phyloP scores from a whole-genome alignment of 78 protist genomes.

The Neovahlkampfia damariscottae region DNA sequence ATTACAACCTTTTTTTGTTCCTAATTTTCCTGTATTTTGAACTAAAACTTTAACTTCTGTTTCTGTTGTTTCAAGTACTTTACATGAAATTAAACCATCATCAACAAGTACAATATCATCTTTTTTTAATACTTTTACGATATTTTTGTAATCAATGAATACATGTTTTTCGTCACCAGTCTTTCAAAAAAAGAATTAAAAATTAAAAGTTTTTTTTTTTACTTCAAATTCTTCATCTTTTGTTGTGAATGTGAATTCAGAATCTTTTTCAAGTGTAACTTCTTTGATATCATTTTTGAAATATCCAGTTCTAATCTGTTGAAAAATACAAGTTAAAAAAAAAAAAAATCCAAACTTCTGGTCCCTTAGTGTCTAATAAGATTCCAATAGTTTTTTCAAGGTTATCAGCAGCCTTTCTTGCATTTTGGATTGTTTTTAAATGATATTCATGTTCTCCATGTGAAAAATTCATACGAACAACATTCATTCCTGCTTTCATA shows the following conservation, averaged over 20 bases:
- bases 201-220: slow-evolving; percentile 19
- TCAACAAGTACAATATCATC: slow-evolving; percentile 47
- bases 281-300: slow-evolving; percentile 11
- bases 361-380: slow-evolving; percentile 69
- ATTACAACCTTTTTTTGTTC: slow-evolving; percentile 58
- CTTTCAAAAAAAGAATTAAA: slow-evolving; percentile 39
- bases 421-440: slow-evolving; percentile 53
- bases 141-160: slow-evolving; percentile 14
- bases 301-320: slow-evolving; percentile 51
- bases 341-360: no score
- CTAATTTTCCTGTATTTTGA: slow-evolving; percentile 36
- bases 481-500: slow-evolving; percentile 57
- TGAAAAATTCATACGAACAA: slow-evolving; percentile 70
- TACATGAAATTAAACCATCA: slow-evolving; percentile 53
- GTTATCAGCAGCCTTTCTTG: slow-evolving; percentile 41
- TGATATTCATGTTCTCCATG: slow-evolving; percentile 84
- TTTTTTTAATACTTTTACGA: slow-evolving; percentile 1
- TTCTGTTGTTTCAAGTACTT: background rate
- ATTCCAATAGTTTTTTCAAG: slow-evolving; percentile 27
- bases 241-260: slow-evolving; percentile 39
- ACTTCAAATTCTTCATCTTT: no score
- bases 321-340: no score
- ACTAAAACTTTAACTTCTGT: slow-evolving; percentile 29
- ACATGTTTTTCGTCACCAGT: slow-evolving; percentile 28
- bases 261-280: slow-evolving; percentile 37